Conservation (phyloP, 352 stramenopile genomes). For the Globisporangium paroecandrum region DNA sequence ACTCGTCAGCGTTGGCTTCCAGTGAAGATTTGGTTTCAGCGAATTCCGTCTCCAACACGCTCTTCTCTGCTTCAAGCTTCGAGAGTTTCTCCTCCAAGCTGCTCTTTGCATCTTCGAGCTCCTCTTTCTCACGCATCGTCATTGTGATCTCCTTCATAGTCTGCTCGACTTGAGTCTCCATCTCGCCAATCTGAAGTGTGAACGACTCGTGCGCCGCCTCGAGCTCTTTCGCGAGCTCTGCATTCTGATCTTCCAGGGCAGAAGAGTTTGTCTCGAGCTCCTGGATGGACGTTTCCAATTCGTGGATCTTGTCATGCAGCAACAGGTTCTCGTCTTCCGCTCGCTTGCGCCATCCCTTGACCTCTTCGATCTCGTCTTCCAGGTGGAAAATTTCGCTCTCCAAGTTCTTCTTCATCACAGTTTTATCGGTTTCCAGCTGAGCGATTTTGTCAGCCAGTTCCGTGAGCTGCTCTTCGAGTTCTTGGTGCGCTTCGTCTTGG, state of each 20-base stretch:
- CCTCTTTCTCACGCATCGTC: slow-evolving; percentile 26
- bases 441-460: slow-evolving; percentile 55
- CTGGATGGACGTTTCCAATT: slow-evolving; percentile 32
- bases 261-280: slow-evolving; percentile 23
- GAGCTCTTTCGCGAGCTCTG: slow-evolving; percentile 27
- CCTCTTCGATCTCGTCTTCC: slow-evolving; percentile 48
- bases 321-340: slow-evolving; percentile 43
- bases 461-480: slow-evolving; percentile 56
- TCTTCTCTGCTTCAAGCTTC: slow-evolving; percentile 18
- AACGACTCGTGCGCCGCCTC: slow-evolving; percentile 23
- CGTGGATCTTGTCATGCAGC: slow-evolving; percentile 34
- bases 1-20: neutral
- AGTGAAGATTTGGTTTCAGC: slow-evolving; percentile 6
- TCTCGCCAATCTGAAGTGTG: slow-evolving; percentile 22
- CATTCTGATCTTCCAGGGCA: slow-evolving; percentile 33
- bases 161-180: slow-evolving; percentile 32
- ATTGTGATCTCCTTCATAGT: slow-evolving; percentile 34
- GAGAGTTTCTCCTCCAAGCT: slow-evolving; percentile 18
- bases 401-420: slow-evolving; percentile 16
- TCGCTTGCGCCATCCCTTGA: slow-evolving; percentile 42
- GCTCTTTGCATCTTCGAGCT: slow-evolving; percentile 10
- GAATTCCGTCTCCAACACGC: slow-evolving; percentile 12
- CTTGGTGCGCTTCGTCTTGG: slow-evolving; percentile 46
- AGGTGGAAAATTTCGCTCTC: slow-evolving; percentile 19
- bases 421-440: slow-evolving; percentile 53